Evolutionary conservation across 768 basidiomycete genomes (phyloP).

Genomic region (Cubamyces lactineus): DNA sequence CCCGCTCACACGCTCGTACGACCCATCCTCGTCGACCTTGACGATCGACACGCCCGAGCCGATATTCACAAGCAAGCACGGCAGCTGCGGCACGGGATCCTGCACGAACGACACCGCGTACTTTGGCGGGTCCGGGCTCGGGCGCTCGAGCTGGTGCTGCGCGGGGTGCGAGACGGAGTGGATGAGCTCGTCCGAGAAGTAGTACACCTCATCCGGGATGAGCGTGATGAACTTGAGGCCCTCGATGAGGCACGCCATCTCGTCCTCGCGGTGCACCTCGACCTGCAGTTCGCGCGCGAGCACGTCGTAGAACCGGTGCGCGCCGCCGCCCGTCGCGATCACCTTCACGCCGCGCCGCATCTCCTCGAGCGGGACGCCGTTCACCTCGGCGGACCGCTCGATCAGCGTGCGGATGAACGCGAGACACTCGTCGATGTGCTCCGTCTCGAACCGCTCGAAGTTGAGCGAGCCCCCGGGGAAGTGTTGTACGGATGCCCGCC

Average conservation of each 20-base stretch:
- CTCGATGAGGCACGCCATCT: constrained; percentile 98
- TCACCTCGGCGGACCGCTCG: constrained; percentile 79
- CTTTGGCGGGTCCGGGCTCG: constrained; percentile 87
- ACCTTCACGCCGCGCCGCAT: constrained; percentile 95
- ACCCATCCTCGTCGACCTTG: constrained; percentile 94
- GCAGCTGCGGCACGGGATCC: constrained; percentile 84
- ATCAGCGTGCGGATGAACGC: constrained; percentile 88
- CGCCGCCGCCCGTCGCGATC: constrained; percentile 97
- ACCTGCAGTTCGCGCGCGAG: constrained; percentile 76
- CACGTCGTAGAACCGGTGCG: constrained; percentile 89
- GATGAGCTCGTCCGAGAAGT: constrained; percentile 97
- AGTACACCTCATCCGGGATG: constrained; percentile 97
- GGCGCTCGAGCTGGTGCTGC: constrained; percentile 62
- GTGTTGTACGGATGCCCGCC: constrained; percentile 71
- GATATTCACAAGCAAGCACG: constrained; percentile 96
- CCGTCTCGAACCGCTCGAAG: constrained; percentile 96
- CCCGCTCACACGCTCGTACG: constrained; percentile 94
- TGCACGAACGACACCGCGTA: constrained; percentile 88
- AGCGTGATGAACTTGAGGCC: constrained; percentile 95
- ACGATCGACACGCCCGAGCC: constrained; percentile 98
- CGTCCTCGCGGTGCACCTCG: constrained; percentile 89
- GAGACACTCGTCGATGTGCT: constrained; percentile 82
- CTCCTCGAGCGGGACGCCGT: constrained; percentile 84
- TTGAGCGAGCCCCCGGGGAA: constrained; percentile 97
- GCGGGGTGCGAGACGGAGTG: constrained; percentile 55